Evolutionary conservation across 2,329 filamentous ascomycete genomes (phyloP).

Genomic region (Aureobasidium sp.): DNA sequence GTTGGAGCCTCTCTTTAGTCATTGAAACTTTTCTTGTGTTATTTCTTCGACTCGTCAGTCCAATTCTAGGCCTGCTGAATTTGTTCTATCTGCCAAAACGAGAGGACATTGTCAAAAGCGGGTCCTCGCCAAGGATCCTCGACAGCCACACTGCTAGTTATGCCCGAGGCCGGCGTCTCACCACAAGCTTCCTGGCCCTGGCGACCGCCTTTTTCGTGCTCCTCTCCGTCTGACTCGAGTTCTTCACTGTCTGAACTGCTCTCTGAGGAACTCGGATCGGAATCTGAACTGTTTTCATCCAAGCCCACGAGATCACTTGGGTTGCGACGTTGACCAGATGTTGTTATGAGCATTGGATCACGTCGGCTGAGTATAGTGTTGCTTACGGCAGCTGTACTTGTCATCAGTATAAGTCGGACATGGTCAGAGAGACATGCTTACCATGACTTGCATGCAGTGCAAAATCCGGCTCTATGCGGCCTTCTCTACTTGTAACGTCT

Average conservation of each 20-base stretch:
- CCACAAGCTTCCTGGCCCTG: background rate
- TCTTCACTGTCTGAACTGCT: background rate
- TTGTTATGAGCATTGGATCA: conserved; percentile 11
- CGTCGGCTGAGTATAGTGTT: conserved; percentile 9
- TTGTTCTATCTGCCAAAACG: background rate
- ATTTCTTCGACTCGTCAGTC: background rate
- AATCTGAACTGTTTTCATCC: background rate
- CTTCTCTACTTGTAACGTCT: conserved; percentile 36
- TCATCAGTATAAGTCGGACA: background rate
- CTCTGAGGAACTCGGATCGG: background rate
- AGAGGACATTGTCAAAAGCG: conserved; percentile 10
- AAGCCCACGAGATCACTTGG: background rate
- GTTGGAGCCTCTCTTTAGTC: background rate
- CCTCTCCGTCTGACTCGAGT: background rate
- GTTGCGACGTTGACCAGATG: conserved; percentile 11
- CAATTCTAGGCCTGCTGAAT: background rate
- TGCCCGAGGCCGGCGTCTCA: background rate
- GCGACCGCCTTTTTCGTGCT: background rate
- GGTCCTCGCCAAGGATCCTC: background rate
- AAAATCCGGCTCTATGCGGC: conserved; percentile 36
- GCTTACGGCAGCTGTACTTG: conserved; percentile 11
- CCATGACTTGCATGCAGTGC: conserved; percentile 28
- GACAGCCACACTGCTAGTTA: background rate
- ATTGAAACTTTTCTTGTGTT: background rate
- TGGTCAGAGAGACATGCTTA: background rate